These are phyloP conservation scores for Hygrophila difformis DNA, from an alignment of 257 asterid species.

Conservation along the genomic window DNA sequence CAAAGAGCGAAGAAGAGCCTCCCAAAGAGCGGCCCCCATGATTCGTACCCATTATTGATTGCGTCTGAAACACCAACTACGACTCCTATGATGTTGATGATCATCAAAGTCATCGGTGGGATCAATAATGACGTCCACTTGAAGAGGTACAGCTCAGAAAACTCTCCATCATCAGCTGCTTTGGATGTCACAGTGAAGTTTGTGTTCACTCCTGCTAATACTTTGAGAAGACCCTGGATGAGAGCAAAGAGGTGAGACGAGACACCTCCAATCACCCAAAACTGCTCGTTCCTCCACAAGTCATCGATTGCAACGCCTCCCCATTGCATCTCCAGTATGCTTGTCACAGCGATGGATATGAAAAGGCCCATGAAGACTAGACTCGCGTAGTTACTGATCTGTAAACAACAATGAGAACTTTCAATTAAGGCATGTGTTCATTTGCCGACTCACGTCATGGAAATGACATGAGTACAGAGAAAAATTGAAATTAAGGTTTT, in stretches of 20 bases:
- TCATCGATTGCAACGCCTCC: slow-evolving; percentile 85
- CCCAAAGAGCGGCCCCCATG: slow-evolving; percentile 97
- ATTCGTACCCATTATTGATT: slow-evolving; percentile 78
- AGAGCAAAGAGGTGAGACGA: slow-evolving; percentile 89
- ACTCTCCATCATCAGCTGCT: slow-evolving; percentile 92
- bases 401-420: slow-evolving; percentile 12
- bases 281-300: slow-evolving; percentile 97
- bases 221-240: slow-evolving; percentile 92
- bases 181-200: slow-evolving; percentile 93
- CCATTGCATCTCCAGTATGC: slow-evolving; percentile 90
- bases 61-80: slow-evolving; percentile 81
- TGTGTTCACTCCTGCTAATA: slow-evolving; percentile 80
- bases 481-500: neutral
- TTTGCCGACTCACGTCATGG: too few species aligned
- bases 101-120: slow-evolving; percentile 79
- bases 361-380: slow-evolving; percentile 70
- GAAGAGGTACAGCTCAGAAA: slow-evolving; percentile 78
- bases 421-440: too few species aligned
- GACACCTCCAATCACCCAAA: slow-evolving; percentile 95
- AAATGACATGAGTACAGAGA: too few species aligned
- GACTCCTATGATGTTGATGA: slow-evolving; percentile 83
- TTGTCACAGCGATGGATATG: slow-evolving; percentile 72
- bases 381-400: slow-evolving; percentile 96
- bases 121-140: slow-evolving; percentile 92
- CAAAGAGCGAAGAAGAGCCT: slow-evolving; percentile 88